Evolutionary conservation across 768 basidiomycete genomes (phyloP), one percentile per base, ranked within the genome.

Genomic region (Leucocoprinus birnbaumii): DNA sequence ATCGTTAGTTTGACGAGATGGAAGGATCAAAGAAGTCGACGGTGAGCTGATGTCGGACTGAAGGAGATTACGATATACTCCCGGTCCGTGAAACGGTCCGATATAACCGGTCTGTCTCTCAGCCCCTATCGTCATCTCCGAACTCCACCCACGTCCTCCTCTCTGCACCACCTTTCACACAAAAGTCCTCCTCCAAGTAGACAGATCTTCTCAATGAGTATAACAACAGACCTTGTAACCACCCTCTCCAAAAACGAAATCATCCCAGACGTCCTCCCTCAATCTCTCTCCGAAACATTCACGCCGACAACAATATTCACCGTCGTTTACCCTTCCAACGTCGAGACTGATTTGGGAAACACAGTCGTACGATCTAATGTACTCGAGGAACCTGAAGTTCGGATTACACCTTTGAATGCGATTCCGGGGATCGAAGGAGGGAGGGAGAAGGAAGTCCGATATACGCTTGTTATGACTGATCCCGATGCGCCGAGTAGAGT

Each of bases 401-500:
- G 66, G 35, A 70, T 85, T 26, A 69, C 72, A 2, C 77, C 80
- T 2, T 69, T 76, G 4, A 45, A 53, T 8, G 53, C 44, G 2
- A 34, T 46, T n/a, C 38, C 9, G 8, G 38, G 38, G 13, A 11
- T 38, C 38, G 16, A 4, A 10, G 16, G 38, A 11, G 38, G 11
- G 60, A 57, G 46, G 60, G 62, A 1, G 71, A 73, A 31, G 57
- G 62, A 74, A 31, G 57, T 68, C 7, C 71, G 71, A 3, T 83
- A 81, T 58, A 82, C 83, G 7, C 66, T 83, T 34, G 78, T 80
- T 31, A 76, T 83, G 78, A 76, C 76, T 2, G 83, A 84, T 61
- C 83, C 82, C 1, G 83, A 84, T 55, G 83, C 83, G 2, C 83
- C 82, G 0, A 80, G 79, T 1, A 66, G 76, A 44, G 63, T 58